Percentiles rank a stretch among this genome's conserved stretches.
Conservation (phyloP, 2,329 filamentous ascomycete genomes). For the Penicillium sclerotigenum region DNA sequence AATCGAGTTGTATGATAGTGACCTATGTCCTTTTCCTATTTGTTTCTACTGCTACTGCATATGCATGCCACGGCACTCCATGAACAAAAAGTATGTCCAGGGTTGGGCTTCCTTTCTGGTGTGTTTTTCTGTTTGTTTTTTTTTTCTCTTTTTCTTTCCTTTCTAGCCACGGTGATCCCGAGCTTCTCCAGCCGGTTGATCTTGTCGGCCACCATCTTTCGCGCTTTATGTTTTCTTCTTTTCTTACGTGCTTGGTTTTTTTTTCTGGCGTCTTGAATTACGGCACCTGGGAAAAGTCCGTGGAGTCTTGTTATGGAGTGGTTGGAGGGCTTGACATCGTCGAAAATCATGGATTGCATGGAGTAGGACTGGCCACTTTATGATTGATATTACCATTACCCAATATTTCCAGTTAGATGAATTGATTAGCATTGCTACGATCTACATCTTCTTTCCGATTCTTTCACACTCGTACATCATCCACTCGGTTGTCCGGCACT, state of each 20-base stretch:
- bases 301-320: constrained; percentile 10
- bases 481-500: background rate
- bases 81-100: constrained; percentile 6
- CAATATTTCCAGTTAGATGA: constrained; percentile 14
- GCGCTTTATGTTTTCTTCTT: background rate
- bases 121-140: constrained; percentile 5
- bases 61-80: constrained; percentile 5
- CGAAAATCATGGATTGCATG: constrained; percentile 15
- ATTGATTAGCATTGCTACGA: constrained; percentile 16
- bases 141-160: background rate
- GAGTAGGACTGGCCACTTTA: constrained; percentile 18
- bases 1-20: constrained; percentile 19
- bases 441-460: background rate
- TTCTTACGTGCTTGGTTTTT: constrained; percentile 9
- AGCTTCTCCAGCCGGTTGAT: background rate
- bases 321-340: constrained; percentile 7
- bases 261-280: constrained; percentile 19
- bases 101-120: background rate
- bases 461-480: background rate
- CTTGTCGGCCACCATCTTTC: background rate
- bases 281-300: constrained; percentile 13
- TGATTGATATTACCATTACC: constrained; percentile 23
- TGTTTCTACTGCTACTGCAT: constrained; percentile 16
- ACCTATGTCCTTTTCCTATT: constrained; percentile 12
- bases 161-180: background rate